These are phyloP conservation scores for Emmonsiellopsis sp. DNA, from an alignment of 2,329 filamentous ascomycete genomes.

Conservation along the genomic window DNA sequence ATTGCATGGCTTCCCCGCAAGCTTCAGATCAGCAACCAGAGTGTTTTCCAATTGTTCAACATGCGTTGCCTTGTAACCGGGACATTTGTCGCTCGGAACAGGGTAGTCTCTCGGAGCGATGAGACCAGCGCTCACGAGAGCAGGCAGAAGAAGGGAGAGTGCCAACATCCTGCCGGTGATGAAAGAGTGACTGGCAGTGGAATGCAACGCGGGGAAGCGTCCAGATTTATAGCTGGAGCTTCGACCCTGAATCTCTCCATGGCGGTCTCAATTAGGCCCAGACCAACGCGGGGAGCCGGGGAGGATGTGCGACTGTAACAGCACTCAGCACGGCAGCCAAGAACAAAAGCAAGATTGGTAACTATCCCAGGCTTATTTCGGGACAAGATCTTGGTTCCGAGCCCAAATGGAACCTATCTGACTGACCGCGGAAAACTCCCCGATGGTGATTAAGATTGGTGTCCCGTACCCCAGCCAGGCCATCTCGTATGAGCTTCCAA, in stretches of 20 bases:
- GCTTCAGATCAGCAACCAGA: slow-evolving; percentile 54
- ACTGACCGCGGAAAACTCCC: no score
- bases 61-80: slow-evolving; percentile 12
- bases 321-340: not conserved
- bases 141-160: not conserved
- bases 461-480: no score
- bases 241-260: not conserved
- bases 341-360: no score
- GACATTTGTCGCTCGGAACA: slow-evolving; percentile 7
- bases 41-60: slow-evolving; percentile 22
- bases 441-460: no score
- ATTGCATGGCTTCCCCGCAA: slow-evolving; percentile 57
- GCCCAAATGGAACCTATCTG: no score
- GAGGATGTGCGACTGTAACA: not conserved
- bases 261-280: not conserved
- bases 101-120: not conserved
- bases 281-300: not conserved
- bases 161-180: not conserved
- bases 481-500: no score
- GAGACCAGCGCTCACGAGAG: slow-evolving; percentile 2
- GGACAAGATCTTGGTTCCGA: not conserved
- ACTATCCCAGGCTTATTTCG: not conserved
- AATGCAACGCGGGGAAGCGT: not conserved
- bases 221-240: not conserved
- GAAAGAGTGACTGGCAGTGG: not conserved